Evolutionary conservation across 106 monocot species (phyloP).

Genomic region (Dioscorea dumetorum): DNA sequence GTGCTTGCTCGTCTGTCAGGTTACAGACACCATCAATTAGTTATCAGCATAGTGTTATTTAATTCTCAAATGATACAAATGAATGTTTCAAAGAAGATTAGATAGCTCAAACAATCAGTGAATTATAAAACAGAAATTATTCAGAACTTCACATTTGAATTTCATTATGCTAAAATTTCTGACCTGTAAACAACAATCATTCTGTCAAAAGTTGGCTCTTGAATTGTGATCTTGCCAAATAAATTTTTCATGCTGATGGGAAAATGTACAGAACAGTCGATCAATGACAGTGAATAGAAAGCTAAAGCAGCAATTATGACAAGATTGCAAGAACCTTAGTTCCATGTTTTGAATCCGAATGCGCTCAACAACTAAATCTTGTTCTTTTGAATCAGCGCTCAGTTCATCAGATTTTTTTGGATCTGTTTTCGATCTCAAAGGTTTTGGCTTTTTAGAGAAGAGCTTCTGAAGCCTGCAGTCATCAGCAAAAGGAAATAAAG

Average conservation of each 20-base stretch:
- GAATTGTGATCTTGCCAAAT: constrained; percentile 48
- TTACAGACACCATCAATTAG: background rate
- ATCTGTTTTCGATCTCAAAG: constrained; percentile 8
- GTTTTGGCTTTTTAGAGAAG: constrained; percentile 20
- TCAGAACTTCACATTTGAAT: too few species aligned
- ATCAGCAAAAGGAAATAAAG: background rate
- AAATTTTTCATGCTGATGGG: constrained; percentile 41
- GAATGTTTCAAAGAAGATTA: background rate
- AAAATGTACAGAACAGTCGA: background rate
- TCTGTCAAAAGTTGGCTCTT: constrained; percentile 69
- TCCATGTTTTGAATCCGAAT: constrained; percentile 53
- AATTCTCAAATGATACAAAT: background rate
- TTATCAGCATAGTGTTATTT: background rate
- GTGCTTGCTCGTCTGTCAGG: constrained; percentile 40
- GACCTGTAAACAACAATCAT: constrained; percentile 65
- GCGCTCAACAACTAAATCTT: constrained; percentile 49
- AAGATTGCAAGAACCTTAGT: constrained; percentile 31
- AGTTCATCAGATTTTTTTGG: constrained; percentile 32
- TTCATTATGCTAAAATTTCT: too few species aligned
- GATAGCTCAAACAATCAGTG: too few species aligned
- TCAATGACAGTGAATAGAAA: background rate
- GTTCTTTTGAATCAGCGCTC: constrained; percentile 19
- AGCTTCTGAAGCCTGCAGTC: constrained; percentile 31
- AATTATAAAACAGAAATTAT: too few species aligned
- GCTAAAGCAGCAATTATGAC: background rate